Evolutionary conservation across 768 basidiomycete genomes (phyloP), one percentile per base, ranked within the genome.

Genomic region (Serendipita sp.): DNA sequence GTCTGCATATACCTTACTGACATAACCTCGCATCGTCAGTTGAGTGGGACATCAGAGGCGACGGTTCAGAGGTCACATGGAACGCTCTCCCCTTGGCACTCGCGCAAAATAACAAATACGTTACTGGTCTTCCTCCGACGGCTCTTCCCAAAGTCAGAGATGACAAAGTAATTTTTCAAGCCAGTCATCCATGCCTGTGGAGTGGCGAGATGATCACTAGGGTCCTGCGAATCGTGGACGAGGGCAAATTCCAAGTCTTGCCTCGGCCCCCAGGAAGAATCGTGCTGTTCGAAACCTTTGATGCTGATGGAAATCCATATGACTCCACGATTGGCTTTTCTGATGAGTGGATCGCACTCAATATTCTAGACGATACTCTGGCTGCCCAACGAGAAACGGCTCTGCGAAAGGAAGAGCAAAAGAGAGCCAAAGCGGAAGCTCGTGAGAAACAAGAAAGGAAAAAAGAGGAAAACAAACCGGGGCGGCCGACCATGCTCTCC

Each of bases 101-200:
- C 11, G 53, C 53, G 17, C 22, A 58, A n/a, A 20, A 33, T 7
- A 58, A 58, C 31, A 58, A 58, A 31, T 58, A 58, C n/a, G 17
- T 58, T 28, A 58, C 24, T n/a, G 53, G 53, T 11, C 17, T 58
- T 33, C 53, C n/a, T 24, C 24, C 31, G 3, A 24, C 22, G 17
- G 11, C 24, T n/a, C n/a, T 58, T 11, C 53, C 53, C 17, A 58
- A 58, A n/a, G 28, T 58, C 24, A 58, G 31, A n/a, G 53, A 58
- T 24, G 53, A 58, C 53, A 58, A 58, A 58, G 53, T 58, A 3
- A 31, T 58, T 22, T 58, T 58, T 24, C 53, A 58, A n/a, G 53
- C 53, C 16, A 58, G 53, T n/a, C 53, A 58, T 31, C 53, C 53
- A 20, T 58, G 22, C 17, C 22, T 58, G 3, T 58, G 53, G 53